Base-by-base conservation (phyloP, 2,329 filamentous ascomycete species). In the Eutypa lata region DNA sequence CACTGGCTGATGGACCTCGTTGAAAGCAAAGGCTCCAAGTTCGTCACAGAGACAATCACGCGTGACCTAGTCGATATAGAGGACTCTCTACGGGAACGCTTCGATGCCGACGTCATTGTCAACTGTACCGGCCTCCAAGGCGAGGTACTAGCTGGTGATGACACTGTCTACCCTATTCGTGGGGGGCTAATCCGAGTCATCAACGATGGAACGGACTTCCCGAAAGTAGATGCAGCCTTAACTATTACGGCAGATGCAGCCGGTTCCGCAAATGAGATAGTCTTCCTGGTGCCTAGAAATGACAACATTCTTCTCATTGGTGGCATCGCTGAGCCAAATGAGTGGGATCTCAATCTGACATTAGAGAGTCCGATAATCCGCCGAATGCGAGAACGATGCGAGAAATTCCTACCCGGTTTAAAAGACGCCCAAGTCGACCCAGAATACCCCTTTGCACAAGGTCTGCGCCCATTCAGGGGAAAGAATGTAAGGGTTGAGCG, bases 231-330 rank as follows among this genome's bases (percentile, higher is more conserved):
- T 7, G 63, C 68, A 11, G 70, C 73, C 14, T 58, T 77, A 51
- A 70, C 69, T 1, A 71, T 77, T 52, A 69, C 71, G 18, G 71
- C 73, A 44, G 71, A 73, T 47, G 67, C 70, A 3, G 66, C 61
- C 13, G 60, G 66, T 50, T 63, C 63, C 26, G 52, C 63, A 2
- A 70, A 70, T 54, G 73, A 73, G 56, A 73, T 75, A 51, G 68
- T 75, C 16, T 74, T 76, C 56, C 65, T 76, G 7, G 72, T 76
- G 8, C 74, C 73, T 7, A 65, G 74, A 18, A 75, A 75, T 55
- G 73, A 76, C 57, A 68, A 73, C 54, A 73, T 74, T 48, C 65
- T 76, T 13, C 61, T 75, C 7, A 67, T 76, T 44, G 73, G 72
- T 52, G 67, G 68, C 18, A 72, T 73, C 53, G 62, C 67, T 43